These are phyloP conservation scores for Pythium phragmiticola DNA, from an alignment of 352 stramenopile species.

Conservation along the genomic window DNA sequence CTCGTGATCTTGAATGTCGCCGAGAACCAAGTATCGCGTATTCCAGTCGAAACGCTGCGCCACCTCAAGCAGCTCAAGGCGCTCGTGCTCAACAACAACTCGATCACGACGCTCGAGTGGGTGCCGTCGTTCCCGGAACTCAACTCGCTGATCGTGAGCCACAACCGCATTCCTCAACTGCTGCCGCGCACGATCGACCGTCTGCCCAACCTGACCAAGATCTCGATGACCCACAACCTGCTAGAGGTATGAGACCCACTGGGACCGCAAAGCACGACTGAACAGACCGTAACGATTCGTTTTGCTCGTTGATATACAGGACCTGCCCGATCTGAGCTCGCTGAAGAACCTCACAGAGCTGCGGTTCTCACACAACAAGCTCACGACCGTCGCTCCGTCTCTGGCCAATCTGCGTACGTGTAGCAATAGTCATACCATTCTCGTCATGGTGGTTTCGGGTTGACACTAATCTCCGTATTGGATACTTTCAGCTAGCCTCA, in stretches of 20 bases:
- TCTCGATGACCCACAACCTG: slow-evolving; percentile 86
- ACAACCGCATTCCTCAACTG: slow-evolving; percentile 79
- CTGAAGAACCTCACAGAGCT: slow-evolving; percentile 73
- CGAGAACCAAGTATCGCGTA: slow-evolving; percentile 73
- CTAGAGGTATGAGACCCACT: slow-evolving; percentile 36
- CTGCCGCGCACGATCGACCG: slow-evolving; percentile 56
- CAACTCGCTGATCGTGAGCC: slow-evolving; percentile 84
- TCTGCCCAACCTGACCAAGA: slow-evolving; percentile 76
- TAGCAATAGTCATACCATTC: no score
- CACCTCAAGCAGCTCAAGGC: slow-evolving; percentile 72
- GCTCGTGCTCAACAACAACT: slow-evolving; percentile 85
- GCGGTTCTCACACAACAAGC: slow-evolving; percentile 78
- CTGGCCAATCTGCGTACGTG: slow-evolving; percentile 66
- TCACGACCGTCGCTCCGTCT: slow-evolving; percentile 62
- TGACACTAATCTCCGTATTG: not conserved
- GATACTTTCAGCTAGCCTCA: slow-evolving; percentile 55
- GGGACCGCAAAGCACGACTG: not conserved
- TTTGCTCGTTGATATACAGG: slow-evolving; percentile 16
- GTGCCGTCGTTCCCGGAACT: slow-evolving; percentile 73
- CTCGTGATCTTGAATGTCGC: slow-evolving; percentile 76
- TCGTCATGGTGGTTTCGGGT: no score
- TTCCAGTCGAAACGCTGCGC: slow-evolving; percentile 66
- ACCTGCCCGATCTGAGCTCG: slow-evolving; percentile 66
- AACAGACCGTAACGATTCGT: not conserved
- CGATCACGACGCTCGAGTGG: slow-evolving; percentile 82